Base-by-base conservation (phyloP, 441 rosid species). In the Geranium incanum region DNA sequence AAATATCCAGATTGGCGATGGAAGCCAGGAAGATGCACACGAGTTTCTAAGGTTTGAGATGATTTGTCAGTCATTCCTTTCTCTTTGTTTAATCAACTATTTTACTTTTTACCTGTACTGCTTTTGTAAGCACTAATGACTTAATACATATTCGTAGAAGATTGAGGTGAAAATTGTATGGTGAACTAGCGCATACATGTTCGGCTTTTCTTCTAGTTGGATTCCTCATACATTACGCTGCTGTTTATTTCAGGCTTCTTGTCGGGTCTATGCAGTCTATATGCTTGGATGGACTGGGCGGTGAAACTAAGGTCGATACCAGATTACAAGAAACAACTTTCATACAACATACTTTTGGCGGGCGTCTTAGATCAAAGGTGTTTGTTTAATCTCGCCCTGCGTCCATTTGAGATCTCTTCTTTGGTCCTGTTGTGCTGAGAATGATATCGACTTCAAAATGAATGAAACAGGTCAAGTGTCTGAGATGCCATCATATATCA, bases 11-110 rank as follows among this genome's bases (percentile, higher is more conserved):
- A 88, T 88, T 80, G 93, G 97, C 36, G 82, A 88, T 78, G 95
- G 95, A 71, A 91, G 91, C 78, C 95, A 89, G 77, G 95, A 91
- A 87, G 97, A 91, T 82, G 97, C 97, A 43, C 97, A 91, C 73
- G 97, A 91, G 70, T 91, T 89, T 84, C 78, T 89, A 83, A 89
- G 97, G 97, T 91, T 52, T 55, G 43, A 18, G 38, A 67, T 19
- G 16, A 48, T 74, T 59, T 69, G 13, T 39, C 67, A 21, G 66
- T 60, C 50, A 69, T 15, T 73, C 36, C 23, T 66, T 18, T 13
- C 23, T 62, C 57, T 45, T 45, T 65, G 36, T 71, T 67, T 1
- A 39, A 11, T 13, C 70, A 67, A 67, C 19, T 68, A 6, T 36
- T 59, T 70, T 38, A 21, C 50, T 71, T 57, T 66, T 13, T 28